Conservation (phyloP, 164 flowering plant genomes). For the Aristolochia contorta region DNA sequence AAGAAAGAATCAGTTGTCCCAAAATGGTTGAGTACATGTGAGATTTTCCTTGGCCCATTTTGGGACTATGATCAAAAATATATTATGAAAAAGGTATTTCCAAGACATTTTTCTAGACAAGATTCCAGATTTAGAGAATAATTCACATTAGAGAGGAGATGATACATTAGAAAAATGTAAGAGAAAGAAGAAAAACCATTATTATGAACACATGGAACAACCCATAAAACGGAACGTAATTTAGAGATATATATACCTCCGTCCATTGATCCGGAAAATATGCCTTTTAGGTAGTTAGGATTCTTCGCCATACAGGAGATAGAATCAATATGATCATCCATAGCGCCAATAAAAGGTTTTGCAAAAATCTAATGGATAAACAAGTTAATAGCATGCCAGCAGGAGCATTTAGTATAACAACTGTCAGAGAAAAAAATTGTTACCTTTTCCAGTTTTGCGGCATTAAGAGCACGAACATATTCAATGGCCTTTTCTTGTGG, state of each 20-base stretch:
- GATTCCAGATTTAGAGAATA: too few relatives aligned
- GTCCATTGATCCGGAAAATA: constrained; percentile 94
- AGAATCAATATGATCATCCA: constrained; percentile 87
- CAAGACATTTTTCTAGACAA: too few relatives aligned
- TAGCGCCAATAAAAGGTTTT: constrained; percentile 82
- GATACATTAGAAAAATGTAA: too few relatives aligned
- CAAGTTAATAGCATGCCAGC: neutral
- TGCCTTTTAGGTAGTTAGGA: constrained; percentile 71
- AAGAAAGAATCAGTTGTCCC: too few relatives aligned
- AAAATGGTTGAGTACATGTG: too few relatives aligned
- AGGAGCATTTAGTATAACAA: neutral
- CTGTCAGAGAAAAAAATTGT: neutral
- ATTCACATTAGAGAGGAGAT: too few relatives aligned
- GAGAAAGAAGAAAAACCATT: too few relatives aligned
- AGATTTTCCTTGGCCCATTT: too few relatives aligned
- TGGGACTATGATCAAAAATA: too few relatives aligned
- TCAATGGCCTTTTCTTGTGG: constrained; percentile 78
- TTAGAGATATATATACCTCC: constrained; percentile 47
- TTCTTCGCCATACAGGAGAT: constrained; percentile 92
- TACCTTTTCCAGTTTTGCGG: constrained; percentile 93
- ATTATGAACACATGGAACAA: too few relatives aligned
- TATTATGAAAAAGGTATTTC: too few relatives aligned
- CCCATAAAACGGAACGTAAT: too few relatives aligned
- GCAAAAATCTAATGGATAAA: constrained; percentile 62
- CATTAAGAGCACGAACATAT: constrained; percentile 79